Base-by-base conservation (phyloP, 495 filamentous ascomycete species). In the Penicillium diatomitis region DNA sequence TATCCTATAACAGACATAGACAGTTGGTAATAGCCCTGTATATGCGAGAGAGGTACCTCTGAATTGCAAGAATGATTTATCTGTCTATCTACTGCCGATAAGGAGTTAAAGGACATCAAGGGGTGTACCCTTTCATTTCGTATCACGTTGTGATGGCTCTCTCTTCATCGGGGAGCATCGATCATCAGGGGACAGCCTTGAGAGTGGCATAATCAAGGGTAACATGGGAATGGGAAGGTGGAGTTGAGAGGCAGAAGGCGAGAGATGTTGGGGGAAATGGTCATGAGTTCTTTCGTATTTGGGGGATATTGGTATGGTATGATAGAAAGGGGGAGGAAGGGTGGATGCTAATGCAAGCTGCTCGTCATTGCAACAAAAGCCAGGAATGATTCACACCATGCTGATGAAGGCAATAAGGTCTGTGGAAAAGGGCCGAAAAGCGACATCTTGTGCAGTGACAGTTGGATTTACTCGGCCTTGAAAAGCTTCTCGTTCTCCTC, bases 401-500 rank as follows among this genome's bases (percentile, higher is more conserved):
- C 30, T 39, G 35, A 36, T 55, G 50, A 44, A 10, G 32, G 40
- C 31, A 46, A 38, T 44, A 27, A 9, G 38, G 36, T 38, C 41
- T 41, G 27, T 38, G 38, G 40, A 28, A 32, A 49, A 41, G 37
- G 39, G 47, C 27, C 40, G 46, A 34, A 27, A 36, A 27, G 44
- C 12, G 37, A 36, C 28, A 31, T 32, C 6, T 31, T 32, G 11
- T 12, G 48, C 20, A 20, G 20, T 0, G 1, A 20, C 20, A 8
- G 35, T 31, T 31, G 34, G 6, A 12, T 37, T 50, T 74, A 72
- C 65, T 78, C 73, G 38, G 68, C 61, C 39, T 36, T 50, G 72
- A 96, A 90, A 38, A 95, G 72, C 56, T 78, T 78, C 77, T 90
- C 88, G 67, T 97, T 99, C 68, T 95, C 92, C 73, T 95, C 83